Evolutionary conservation across 352 stramenopile species (phyloP).

Genomic region (Thalassiosira delicatula): DNA sequence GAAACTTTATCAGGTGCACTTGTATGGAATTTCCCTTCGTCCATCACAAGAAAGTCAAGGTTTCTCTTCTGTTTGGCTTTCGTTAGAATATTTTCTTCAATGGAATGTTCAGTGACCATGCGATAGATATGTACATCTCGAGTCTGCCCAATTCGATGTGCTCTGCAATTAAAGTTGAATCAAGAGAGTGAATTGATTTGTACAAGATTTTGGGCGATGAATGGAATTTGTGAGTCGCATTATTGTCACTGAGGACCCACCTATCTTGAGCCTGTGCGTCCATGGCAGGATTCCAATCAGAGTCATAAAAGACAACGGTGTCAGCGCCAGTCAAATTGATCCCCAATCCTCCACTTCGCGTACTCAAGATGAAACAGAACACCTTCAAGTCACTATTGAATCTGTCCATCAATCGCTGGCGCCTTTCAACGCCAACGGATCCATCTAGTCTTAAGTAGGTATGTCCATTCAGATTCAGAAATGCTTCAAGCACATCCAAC

Average conservation of each 20-base stretch:
- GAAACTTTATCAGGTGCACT: conserved; percentile 80
- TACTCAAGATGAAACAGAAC: conserved; percentile 99
- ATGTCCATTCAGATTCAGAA: conserved; percentile 97
- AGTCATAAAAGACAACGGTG: conserved; percentile 99
- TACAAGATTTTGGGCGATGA: not conserved
- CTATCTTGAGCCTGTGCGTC: conserved; percentile 91
- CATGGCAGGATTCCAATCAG: conserved; percentile 88
- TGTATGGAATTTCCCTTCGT: conserved; percentile 86
- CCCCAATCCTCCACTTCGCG: conserved; percentile 93
- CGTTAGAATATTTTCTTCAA: conserved; percentile 99
- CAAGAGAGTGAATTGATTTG: not conserved
- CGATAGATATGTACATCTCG: conserved; percentile 99
- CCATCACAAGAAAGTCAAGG: conserved; percentile 93
- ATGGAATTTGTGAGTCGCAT: not conserved
- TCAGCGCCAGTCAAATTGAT: conserved; percentile 98
- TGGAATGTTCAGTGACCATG: conserved; percentile 94
- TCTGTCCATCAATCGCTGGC: conserved; percentile 96
- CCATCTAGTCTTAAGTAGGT: conserved; percentile 98
- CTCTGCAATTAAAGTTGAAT: conserved; percentile 63
- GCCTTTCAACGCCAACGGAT: conserved; percentile 93
- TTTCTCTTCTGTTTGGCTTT: conserved; percentile 97
- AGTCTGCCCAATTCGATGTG: conserved; percentile 97
- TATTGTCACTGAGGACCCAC: not conserved
- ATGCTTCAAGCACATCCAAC: conserved; percentile 98
- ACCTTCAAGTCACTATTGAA: conserved; percentile 96